Conservation (phyloP, 441 rosid species). For the Croton setiger region DNA sequence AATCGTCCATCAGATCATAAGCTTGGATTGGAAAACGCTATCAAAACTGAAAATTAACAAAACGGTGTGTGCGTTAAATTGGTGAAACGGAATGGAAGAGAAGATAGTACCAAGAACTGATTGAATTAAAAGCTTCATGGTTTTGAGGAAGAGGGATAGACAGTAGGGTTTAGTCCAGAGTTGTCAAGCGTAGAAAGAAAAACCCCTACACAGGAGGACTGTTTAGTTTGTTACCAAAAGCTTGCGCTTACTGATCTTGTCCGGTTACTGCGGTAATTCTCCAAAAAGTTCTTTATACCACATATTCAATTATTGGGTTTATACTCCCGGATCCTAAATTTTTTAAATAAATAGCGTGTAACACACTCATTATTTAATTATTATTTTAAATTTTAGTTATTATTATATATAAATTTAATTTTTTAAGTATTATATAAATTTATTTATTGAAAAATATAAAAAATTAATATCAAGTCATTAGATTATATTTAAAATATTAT, state of each 20-base stretch:
- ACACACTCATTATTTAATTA: too few relatives aligned
- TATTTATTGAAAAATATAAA: too few relatives aligned
- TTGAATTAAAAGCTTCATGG: constrained; percentile 53
- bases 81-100: not conserved
- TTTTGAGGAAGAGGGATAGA: not conserved
- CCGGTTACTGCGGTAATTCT: too few relatives aligned
- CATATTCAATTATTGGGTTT: not conserved
- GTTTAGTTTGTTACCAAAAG: too few relatives aligned
- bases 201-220: not conserved
- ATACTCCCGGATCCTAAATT: too few relatives aligned
- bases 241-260: not conserved
- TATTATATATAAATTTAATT: too few relatives aligned
- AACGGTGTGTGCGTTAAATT: not conserved
- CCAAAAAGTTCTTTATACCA: too few relatives aligned
- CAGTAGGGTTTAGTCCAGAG: constrained; percentile 6
- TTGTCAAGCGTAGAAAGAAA: not conserved
- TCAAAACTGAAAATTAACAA: not conserved
- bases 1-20: not conserved
- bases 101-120: constrained; percentile 36
- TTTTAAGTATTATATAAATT: too few relatives aligned
- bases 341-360: too few relatives aligned
- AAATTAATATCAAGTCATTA: too few relatives aligned
- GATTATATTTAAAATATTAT: too few relatives aligned
- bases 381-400: too few relatives aligned
- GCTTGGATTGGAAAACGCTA: not conserved